phyloP scores from a whole-genome alignment of 73 alveolate genomes.

The Uronychia binucleata region DNA sequence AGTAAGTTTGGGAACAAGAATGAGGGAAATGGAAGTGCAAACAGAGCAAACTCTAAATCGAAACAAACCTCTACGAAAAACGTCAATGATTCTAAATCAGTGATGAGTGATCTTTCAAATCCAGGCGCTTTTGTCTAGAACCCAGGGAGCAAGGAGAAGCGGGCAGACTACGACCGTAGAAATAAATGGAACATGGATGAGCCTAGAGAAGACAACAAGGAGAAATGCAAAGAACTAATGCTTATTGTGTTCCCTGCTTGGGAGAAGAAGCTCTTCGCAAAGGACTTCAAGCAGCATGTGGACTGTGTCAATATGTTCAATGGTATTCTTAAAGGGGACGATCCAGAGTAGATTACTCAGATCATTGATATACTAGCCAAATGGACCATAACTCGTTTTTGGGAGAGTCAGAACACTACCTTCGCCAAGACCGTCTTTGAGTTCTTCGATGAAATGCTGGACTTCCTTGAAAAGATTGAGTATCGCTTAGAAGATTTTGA shows the following conservation, averaged over 20 bases:
- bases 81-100: background rate
- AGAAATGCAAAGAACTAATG: conserved; percentile 60
- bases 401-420: conserved; percentile 45
- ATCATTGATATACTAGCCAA: conserved; percentile 53
- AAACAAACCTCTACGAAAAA: background rate
- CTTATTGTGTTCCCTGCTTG: conserved; percentile 39
- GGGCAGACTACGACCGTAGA: conserved; percentile 77
- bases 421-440: conserved; percentile 49
- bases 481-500: conserved; percentile 51
- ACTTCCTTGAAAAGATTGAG: conserved; percentile 20
- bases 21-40: background rate
- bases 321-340: conserved; percentile 8
- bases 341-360: conserved; percentile 22
- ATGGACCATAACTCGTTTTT: conserved; percentile 43
- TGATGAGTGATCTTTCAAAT: background rate
- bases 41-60: background rate
- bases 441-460: conserved; percentile 24
- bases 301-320: conserved; percentile 50
- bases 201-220: conserved; percentile 73
- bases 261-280: conserved; percentile 32
- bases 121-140: background rate
- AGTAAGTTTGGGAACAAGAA: conserved; percentile 16
- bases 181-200: conserved; percentile 74
- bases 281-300: conserved; percentile 61
- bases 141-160: conserved; percentile 75